Conservation (phyloP, 2,329 filamentous ascomycete genomes). For the Arthrobotrys megalospora region DNA sequence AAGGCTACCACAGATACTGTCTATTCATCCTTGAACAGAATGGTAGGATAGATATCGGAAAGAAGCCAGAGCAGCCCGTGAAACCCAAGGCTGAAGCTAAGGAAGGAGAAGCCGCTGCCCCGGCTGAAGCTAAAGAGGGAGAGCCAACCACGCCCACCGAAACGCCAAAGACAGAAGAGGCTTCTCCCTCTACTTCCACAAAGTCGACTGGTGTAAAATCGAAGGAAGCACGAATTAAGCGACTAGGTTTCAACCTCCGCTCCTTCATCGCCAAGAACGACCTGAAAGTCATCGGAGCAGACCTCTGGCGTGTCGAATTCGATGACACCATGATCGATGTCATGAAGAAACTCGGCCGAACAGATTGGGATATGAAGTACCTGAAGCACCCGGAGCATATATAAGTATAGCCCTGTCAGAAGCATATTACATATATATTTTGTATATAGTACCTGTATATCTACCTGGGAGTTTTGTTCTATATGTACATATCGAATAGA, state of each 20-base stretch:
- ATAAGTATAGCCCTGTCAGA: conserved; percentile 20
- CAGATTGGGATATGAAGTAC: conserved; percentile 86
- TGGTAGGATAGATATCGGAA: conserved; percentile 74
- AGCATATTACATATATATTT: neutral
- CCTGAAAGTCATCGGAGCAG: conserved; percentile 82
- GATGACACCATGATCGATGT: conserved; percentile 89
- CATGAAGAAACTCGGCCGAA: conserved; percentile 83
- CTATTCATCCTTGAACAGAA: conserved; percentile 87
- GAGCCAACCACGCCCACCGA: neutral
- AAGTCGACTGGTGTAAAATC: conserved; percentile 6
- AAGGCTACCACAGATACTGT: conserved; percentile 89
- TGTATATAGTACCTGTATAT: conserved; percentile 56
- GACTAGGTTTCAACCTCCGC: conserved; percentile 80
- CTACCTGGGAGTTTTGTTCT: conserved; percentile 26
- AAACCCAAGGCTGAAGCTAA: conserved; percentile 11
- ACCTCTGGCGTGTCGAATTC: conserved; percentile 90
- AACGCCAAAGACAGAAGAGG: conserved; percentile 70
- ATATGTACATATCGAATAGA: conserved; percentile 51
- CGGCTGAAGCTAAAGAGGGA: conserved; percentile 3
- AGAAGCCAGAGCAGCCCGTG: conserved; percentile 65
- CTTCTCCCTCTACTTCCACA: conserved; percentile 65
- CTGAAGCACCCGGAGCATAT: conserved; percentile 78
- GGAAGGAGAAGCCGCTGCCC: neutral
- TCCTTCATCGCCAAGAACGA: conserved; percentile 79
- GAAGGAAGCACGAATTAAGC: conserved; percentile 65